Conservation (phyloP, 768 basidiomycete species). For the Nidularia pulvinata region DNA sequence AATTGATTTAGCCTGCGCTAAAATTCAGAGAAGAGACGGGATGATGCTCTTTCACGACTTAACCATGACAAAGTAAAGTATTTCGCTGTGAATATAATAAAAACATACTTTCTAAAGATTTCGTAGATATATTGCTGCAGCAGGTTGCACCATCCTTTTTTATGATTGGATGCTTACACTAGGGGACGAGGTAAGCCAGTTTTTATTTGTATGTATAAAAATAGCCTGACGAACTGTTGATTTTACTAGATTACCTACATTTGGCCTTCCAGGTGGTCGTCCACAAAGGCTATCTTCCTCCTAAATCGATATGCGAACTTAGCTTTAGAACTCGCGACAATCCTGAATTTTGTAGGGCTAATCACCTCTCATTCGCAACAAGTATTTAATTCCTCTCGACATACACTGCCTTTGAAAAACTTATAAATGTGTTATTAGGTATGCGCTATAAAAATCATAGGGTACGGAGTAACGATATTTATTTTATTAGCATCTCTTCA, state of each 20-base stretch:
- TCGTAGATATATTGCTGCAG: conserved; percentile 6
- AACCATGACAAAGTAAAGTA: too few relatives aligned
- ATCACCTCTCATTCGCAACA: too few relatives aligned
- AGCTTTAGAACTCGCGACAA: conserved; percentile 1
- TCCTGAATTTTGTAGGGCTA: too few relatives aligned
- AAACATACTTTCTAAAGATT: too few relatives aligned
- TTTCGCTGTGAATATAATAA: too few relatives aligned
- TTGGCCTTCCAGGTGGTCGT: conserved; percentile 14
- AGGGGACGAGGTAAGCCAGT: conserved; percentile 10
- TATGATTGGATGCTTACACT: conserved; percentile 15
- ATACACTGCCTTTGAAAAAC: background rate
- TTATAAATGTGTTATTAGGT: background rate
- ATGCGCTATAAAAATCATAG: conserved; percentile 7
- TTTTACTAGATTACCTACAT: conserved; percentile 8
- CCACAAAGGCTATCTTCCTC: conserved; percentile 14
- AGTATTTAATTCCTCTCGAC: too few relatives aligned
- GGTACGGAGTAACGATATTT: conserved; percentile 9
- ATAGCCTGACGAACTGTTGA: background rate
- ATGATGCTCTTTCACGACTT: too few relatives aligned
- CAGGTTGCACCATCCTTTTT: conserved; percentile 6
- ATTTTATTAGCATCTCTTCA: conserved; percentile 9
- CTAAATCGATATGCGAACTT: conserved; percentile 15
- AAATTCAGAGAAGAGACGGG: too few relatives aligned
- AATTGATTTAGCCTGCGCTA: too few relatives aligned
- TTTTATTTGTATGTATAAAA: background rate